Conservation (phyloP, 2,329 filamentous ascomycete genomes). For the Sphaerostilbella broomeana region DNA sequence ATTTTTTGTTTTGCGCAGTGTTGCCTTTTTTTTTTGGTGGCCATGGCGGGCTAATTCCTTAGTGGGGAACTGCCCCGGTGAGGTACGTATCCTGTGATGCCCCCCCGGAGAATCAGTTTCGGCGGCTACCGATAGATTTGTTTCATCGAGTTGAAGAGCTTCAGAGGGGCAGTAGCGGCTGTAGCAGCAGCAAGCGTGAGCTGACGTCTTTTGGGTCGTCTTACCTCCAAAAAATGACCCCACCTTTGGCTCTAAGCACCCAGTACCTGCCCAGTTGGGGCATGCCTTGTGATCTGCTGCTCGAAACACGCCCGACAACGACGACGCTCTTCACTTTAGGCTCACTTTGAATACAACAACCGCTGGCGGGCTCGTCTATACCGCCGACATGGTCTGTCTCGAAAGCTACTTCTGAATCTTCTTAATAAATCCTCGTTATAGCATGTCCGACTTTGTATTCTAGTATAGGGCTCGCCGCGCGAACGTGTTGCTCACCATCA, state of each 20-base stretch:
- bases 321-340: slow-evolving; percentile 10
- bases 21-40: not conserved
- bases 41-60: too few relatives aligned
- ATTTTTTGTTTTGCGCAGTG: not conserved
- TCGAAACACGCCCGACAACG: slow-evolving; percentile 8
- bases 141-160: too few relatives aligned
- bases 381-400: too few relatives aligned
- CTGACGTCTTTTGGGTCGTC: slow-evolving; percentile 12
- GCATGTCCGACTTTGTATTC: too few relatives aligned
- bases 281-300: slow-evolving; percentile 5
- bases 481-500: too few relatives aligned
- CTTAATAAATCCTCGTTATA: too few relatives aligned
- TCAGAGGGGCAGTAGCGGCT: not conserved
- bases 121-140: slow-evolving; percentile 15
- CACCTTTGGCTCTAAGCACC: slow-evolving; percentile 7
- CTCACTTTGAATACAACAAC: not conserved
- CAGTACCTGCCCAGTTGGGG: slow-evolving; percentile 7
- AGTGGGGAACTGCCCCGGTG: too few relatives aligned
- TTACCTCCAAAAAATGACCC: slow-evolving; percentile 8
- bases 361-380: not conserved
- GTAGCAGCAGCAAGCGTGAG: slow-evolving; percentile 1
- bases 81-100: too few relatives aligned
- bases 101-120: slow-evolving; percentile 18
- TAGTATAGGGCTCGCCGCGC: too few relatives aligned
- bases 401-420: too few relatives aligned